Percentiles rank a stretch among this genome's conserved stretches.
Evolutionary conservation across 129 eudicot species (phyloP).

Genomic region (Sambucus nigra): DNA sequence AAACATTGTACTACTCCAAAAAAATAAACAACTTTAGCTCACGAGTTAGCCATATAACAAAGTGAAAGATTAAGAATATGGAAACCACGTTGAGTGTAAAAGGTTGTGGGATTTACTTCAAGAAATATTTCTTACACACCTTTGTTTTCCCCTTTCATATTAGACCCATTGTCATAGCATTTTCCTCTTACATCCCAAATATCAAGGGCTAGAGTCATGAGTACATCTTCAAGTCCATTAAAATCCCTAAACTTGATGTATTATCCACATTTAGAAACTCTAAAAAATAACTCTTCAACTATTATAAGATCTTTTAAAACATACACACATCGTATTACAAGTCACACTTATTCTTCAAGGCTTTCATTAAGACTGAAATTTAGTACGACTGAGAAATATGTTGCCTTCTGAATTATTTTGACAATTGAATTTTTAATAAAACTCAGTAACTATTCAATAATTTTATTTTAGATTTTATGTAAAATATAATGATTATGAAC

Average conservation of each 20-base stretch:
- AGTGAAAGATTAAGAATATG: constrained; percentile 9
- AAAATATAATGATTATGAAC: constrained; percentile 18
- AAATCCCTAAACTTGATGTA: too few relatives aligned
- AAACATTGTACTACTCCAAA: constrained; percentile 12
- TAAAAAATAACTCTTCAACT: constrained; percentile 13
- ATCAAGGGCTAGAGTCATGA: too few relatives aligned
- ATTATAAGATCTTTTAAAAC: neutral
- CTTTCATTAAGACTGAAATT: constrained; percentile 13
- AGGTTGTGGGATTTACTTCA: too few relatives aligned
- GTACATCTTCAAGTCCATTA: too few relatives aligned
- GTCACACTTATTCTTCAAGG: constrained; percentile 13
- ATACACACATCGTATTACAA: constrained; percentile 17
- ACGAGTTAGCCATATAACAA: constrained; percentile 9
- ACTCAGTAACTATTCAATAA: neutral
- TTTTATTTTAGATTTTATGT: constrained; percentile 3
- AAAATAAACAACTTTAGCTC: neutral
- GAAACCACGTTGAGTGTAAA: constrained; percentile 7
- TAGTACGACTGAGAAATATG: constrained; percentile 14
- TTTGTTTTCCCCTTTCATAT: too few relatives aligned
- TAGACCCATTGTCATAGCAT: too few relatives aligned
- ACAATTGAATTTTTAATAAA: neutral
- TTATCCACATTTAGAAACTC: too few relatives aligned
- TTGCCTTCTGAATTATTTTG: neutral
- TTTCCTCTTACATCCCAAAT: too few relatives aligned
- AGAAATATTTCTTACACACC: too few relatives aligned